A percentile compares a stretch with the other conserved stretches of the same genome.
phyloP scores from a whole-genome alignment of 2,329 filamentous ascomycete genomes.

The Ceratocystis colombiana region DNA sequence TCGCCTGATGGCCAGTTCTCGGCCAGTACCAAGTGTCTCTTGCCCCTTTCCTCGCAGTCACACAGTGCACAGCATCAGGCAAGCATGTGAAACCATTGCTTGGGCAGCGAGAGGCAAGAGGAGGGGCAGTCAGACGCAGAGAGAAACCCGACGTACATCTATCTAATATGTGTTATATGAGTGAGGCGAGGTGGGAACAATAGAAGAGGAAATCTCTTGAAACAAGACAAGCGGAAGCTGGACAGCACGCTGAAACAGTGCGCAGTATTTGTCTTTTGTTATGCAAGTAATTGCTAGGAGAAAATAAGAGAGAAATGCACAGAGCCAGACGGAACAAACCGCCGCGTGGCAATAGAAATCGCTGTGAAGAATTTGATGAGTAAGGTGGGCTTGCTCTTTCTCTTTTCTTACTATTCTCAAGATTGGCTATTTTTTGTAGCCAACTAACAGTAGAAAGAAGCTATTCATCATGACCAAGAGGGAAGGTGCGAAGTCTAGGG shows the following conservation, averaged over 20 bases:
- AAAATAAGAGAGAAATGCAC: neutral
- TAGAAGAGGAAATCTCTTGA: no score
- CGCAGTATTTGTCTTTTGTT: no score
- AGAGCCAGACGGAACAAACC: neutral
- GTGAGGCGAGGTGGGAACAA: no score
- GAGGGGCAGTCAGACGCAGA: neutral
- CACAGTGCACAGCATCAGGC: neutral
- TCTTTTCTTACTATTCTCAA: neutral
- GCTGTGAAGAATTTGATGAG: neutral
- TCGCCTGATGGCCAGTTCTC: neutral
- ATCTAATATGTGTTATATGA: no score
- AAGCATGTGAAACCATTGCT: neutral
- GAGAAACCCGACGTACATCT: no score
- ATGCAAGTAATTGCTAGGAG: neutral
- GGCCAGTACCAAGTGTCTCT: neutral
- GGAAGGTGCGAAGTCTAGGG: neutral
- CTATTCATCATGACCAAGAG: neutral
- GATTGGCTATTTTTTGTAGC: neutral
- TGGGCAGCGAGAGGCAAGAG: neutral
- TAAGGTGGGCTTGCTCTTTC: neutral
- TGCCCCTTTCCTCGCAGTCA: neutral
- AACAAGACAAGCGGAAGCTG: no score
- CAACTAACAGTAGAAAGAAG: neutral
- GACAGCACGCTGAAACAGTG: no score
- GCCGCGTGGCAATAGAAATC: neutral